phyloP scores from a whole-genome alignment of 2,329 filamentous ascomycete genomes.

The Alternaria postmessia region DNA sequence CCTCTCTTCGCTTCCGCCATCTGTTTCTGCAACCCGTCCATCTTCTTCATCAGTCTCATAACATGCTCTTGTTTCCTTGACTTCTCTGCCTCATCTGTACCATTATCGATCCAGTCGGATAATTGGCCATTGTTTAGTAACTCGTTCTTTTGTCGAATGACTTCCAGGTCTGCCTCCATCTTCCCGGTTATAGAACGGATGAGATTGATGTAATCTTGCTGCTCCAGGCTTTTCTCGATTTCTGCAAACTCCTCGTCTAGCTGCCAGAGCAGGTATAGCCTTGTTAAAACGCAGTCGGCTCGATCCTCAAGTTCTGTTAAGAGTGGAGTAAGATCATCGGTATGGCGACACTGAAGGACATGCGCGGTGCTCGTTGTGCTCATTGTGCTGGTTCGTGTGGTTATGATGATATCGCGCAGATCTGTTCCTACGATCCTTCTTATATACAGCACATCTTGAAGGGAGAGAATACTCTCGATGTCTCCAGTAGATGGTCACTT shows the following conservation, averaged over 20 bases:
- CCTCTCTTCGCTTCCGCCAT: conserved; percentile 3
- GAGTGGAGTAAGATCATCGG: background rate
- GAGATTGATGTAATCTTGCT: conserved; percentile 7
- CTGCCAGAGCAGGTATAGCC: conserved; percentile 9
- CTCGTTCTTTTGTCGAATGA: conserved; percentile 1
- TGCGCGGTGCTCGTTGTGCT: background rate
- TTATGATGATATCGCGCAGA: background rate
- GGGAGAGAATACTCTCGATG: background rate
- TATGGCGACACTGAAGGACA: background rate
- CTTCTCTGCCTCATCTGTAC: background rate
- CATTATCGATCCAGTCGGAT: conserved; percentile 5
- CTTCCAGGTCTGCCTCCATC: conserved; percentile 10
- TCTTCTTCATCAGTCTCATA: background rate
- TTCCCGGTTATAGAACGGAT: conserved; percentile 1
- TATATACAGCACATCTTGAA: background rate
- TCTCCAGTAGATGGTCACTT: background rate
- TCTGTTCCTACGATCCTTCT: background rate
- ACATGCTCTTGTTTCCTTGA: background rate
- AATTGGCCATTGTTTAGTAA: conserved; percentile 8
- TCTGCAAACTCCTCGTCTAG: background rate
- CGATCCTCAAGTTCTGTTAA: conserved; percentile 9
- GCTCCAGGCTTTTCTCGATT: background rate
- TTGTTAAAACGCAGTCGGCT: conserved; percentile 7
- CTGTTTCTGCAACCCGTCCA: conserved; percentile 4
- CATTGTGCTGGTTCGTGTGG: background rate